Percentiles rank a stretch among this genome's conserved stretches.
phyloP scores from a whole-genome alignment of 2,329 filamentous ascomycete species.

The Exophiala viscosa region DNA sequence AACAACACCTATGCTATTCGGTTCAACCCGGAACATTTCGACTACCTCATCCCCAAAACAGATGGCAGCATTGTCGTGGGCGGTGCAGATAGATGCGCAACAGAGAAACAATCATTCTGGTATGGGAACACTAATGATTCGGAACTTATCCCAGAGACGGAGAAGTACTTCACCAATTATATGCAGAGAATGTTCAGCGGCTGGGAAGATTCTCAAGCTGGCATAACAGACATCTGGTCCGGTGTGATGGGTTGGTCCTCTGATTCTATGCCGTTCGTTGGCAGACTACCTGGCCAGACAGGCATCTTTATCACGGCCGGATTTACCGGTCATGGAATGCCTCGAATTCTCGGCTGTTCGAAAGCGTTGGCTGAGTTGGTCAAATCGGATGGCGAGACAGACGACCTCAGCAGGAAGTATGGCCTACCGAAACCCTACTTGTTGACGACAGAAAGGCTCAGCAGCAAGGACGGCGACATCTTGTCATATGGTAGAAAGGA shows the following conservation, averaged over 20 bases:
- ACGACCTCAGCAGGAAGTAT: background rate
- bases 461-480: background rate
- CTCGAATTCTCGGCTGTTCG: constrained; percentile 54
- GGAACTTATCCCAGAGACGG: constrained; percentile 31
- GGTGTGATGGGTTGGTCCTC: constrained; percentile 53
- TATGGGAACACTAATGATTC: constrained; percentile 45
- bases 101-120: constrained; percentile 39
- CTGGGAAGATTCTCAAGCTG: constrained; percentile 40
- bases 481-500: background rate
- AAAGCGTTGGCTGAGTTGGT: background rate
- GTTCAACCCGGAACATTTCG: constrained; percentile 57
- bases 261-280: constrained; percentile 53
- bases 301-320: constrained; percentile 56
- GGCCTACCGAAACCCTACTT: background rate
- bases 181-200: constrained; percentile 38
- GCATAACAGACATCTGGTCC: constrained; percentile 35
- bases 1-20: constrained; percentile 60
- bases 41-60: constrained; percentile 64
- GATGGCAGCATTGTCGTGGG: constrained; percentile 58
- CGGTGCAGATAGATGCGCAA: constrained; percentile 52
- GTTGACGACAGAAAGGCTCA: background rate
- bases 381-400: background rate
- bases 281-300: constrained; percentile 42
- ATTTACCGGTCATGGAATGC: constrained; percentile 68
- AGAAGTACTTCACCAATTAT: constrained; percentile 39